Conservation (phyloP, 768 basidiomycete species). For the Xerocomellus chrysenteron region DNA sequence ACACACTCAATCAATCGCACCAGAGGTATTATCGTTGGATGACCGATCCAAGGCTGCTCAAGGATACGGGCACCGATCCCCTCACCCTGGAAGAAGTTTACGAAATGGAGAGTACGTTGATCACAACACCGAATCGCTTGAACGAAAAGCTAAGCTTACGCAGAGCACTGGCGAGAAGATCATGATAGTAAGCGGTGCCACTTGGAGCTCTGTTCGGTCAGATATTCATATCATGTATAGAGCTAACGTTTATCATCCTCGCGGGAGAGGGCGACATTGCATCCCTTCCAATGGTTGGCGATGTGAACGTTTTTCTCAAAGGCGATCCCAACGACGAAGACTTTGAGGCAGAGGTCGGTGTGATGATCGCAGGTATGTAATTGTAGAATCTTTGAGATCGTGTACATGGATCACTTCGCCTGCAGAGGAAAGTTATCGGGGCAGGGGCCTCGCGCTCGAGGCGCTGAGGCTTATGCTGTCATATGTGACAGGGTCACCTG, state of each 20-base stretch:
- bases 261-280: constrained; percentile 34
- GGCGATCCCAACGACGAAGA: constrained; percentile 42
- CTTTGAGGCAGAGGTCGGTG: constrained; percentile 80
- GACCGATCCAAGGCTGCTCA: constrained; percentile 66
- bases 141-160: background rate
- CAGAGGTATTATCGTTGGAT: constrained; percentile 92
- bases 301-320: constrained; percentile 88
- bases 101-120: constrained; percentile 77
- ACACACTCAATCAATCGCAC: background rate
- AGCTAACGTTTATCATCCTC: constrained; percentile 89
- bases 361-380: constrained; percentile 83
- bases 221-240: constrained; percentile 33
- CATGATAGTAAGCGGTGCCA: constrained; percentile 59
- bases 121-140: background rate
- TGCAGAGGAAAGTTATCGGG: constrained; percentile 63
- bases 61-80: constrained; percentile 83
- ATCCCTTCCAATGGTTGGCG: constrained; percentile 76
- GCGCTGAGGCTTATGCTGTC: constrained; percentile 65
- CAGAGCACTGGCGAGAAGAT: constrained; percentile 85
- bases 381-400: background rate
- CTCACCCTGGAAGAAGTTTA: constrained; percentile 79
- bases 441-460: constrained; percentile 63
- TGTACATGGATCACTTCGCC: background rate
- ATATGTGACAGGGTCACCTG: constrained; percentile 57
- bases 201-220: background rate